Evolutionary conservation across 495 filamentous ascomycete species (phyloP).

Genomic region (Letharia columbiana): DNA sequence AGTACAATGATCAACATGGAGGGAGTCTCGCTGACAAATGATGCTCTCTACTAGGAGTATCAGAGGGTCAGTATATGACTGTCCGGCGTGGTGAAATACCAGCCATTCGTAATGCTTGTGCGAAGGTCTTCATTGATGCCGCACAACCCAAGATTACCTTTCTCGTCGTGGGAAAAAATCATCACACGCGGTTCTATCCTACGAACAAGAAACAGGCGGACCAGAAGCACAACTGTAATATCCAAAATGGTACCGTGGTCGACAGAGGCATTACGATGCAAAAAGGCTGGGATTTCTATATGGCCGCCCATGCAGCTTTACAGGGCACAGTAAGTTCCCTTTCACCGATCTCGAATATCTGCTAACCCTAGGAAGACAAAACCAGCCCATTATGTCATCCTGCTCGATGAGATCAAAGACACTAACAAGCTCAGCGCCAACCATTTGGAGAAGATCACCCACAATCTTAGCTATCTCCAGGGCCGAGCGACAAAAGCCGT

Average conservation of each 20-base stretch:
- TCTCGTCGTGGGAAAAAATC: background rate
- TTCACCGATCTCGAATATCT: background rate
- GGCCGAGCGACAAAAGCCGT: slow-evolving; percentile 71
- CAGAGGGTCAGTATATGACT: background rate
- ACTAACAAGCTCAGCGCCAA: background rate
- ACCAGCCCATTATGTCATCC: background rate
- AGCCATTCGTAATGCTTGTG: background rate
- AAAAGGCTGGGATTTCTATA: background rate
- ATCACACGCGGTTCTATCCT: background rate
- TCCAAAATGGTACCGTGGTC: background rate
- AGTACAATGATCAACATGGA: background rate
- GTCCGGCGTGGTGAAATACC: background rate
- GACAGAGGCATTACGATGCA: background rate
- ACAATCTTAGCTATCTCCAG: slow-evolving; percentile 64
- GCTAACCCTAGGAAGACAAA: background rate
- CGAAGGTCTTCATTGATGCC: background rate
- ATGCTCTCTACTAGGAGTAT: background rate
- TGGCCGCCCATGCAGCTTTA: background rate
- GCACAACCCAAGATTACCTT: background rate
- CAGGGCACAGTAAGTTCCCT: background rate
- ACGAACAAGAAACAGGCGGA: background rate
- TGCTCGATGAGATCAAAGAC: background rate
- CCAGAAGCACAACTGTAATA: background rate
- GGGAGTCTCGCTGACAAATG: background rate
- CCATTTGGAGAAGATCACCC: slow-evolving; percentile 14